Conservation (phyloP, 257 asterid genomes). For the Osmanthus fragrans region DNA sequence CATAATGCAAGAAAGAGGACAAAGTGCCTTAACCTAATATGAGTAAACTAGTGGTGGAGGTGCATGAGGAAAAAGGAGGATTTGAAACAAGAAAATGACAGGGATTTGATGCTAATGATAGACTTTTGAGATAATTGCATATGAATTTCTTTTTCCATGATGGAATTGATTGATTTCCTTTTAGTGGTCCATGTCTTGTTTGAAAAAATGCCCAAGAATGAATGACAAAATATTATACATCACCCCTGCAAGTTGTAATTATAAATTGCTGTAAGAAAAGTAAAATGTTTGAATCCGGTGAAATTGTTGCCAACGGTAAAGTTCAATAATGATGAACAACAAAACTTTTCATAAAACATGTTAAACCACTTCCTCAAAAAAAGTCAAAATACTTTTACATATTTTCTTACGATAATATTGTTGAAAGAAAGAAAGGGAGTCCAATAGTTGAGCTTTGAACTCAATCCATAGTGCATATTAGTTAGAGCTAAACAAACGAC, state of each 20-base stretch:
- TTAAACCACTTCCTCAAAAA: too few relatives aligned
- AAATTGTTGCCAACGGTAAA: background rate
- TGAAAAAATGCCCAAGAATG: background rate
- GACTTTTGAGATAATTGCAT: background rate
- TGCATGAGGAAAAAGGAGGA: slow-evolving; percentile 13
- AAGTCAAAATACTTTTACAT: too few relatives aligned
- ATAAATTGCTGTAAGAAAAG: background rate
- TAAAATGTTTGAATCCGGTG: background rate
- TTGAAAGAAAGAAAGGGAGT: background rate
- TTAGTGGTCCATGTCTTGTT: background rate
- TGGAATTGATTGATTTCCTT: background rate
- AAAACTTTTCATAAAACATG: too few relatives aligned
- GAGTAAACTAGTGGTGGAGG: slow-evolving; percentile 3
- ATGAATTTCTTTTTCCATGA: background rate
- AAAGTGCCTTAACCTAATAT: slow-evolving; percentile 13
- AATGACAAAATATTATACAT: background rate
- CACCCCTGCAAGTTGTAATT: background rate
- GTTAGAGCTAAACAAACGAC: too few relatives aligned
- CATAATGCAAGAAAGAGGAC: slow-evolving; percentile 9
- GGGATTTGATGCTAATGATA: background rate
- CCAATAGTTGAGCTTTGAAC: background rate
- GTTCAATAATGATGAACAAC: background rate
- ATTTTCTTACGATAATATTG: too few relatives aligned
- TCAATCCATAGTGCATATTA: background rate
- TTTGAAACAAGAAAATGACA: slow-evolving; percentile 1